Conservation (phyloP, 257 asterid species). For the Primulina eburnea region DNA sequence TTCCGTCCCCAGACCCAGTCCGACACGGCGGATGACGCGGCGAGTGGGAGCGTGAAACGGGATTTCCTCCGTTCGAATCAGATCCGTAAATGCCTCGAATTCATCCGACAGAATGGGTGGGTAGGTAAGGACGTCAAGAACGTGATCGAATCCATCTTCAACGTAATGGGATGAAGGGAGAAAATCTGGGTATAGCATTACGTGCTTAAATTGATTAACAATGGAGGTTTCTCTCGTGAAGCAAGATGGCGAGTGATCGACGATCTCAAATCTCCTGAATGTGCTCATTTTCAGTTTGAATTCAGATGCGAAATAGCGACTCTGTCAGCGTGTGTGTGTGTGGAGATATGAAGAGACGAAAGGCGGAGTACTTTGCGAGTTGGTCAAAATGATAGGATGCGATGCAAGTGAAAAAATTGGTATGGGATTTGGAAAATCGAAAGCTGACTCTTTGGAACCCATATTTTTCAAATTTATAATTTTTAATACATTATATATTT, state of each 20-base stretch:
- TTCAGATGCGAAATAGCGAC: too few relatives aligned
- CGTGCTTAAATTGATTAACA: constrained; percentile 35
- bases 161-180: constrained; percentile 14
- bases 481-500: too few relatives aligned
- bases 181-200: constrained; percentile 30
- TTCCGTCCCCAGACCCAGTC: constrained; percentile 21
- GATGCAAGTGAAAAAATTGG: too few relatives aligned
- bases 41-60: constrained; percentile 48
- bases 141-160: too few relatives aligned
- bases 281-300: constrained; percentile 41
- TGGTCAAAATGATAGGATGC: too few relatives aligned
- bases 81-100: constrained; percentile 61
- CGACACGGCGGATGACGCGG: constrained; percentile 42
- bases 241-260: constrained; percentile 47
- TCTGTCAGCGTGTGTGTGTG: too few relatives aligned
- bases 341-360: too few relatives aligned
- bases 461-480: too few relatives aligned
- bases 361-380: too few relatives aligned
- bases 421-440: too few relatives aligned
- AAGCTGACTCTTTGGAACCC: too few relatives aligned
- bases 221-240: constrained; percentile 36
- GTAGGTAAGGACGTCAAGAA: too few relatives aligned
- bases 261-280: constrained; percentile 53
- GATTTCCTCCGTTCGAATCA: constrained; percentile 62
- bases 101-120: constrained; percentile 22